Conservation (phyloP, 257 asterid species). For the Cruciata laevipes region DNA sequence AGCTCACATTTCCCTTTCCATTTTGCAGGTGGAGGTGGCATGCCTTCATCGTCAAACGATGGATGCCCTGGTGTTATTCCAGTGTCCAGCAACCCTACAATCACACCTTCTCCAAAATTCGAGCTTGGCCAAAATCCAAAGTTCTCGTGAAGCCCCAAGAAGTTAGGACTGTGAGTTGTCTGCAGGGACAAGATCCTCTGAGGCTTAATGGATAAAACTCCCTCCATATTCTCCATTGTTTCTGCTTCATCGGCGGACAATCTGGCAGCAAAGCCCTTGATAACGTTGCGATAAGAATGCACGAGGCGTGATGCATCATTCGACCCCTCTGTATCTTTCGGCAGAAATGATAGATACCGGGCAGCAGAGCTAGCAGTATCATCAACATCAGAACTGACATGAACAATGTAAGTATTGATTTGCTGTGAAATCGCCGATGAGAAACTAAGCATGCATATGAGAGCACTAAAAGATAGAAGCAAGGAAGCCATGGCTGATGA, state of each 20-base stretch:
- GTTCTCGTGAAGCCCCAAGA: constrained; percentile 29
- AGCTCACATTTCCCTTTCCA: constrained; percentile 41
- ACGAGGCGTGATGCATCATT: constrained; percentile 14
- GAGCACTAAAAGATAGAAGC: constrained; percentile 1
- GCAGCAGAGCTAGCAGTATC: background rate
- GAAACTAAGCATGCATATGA: constrained; percentile 5
- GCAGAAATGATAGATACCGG: constrained; percentile 19
- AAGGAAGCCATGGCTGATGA: background rate
- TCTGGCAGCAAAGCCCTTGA: constrained; percentile 34
- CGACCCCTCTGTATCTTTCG: background rate
- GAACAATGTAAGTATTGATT: constrained; percentile 15
- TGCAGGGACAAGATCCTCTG: constrained; percentile 18
- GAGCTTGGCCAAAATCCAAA: constrained; percentile 25
- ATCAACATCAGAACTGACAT: constrained; percentile 7
- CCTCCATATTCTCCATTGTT: constrained; percentile 19
- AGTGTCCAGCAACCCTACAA: constrained; percentile 30
- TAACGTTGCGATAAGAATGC: constrained; percentile 25
- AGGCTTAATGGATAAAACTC: constrained; percentile 26
- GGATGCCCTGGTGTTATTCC: constrained; percentile 35
- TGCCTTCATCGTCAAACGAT: constrained; percentile 28
- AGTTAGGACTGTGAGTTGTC: constrained; percentile 36
- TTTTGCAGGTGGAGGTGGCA: constrained; percentile 33
- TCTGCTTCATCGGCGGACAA: constrained; percentile 25
- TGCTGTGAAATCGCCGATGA: constrained; percentile 4
- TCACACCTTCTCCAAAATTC: constrained; percentile 32